These are phyloP conservation scores for Colletotrichum costaricense DNA, from an alignment of 2,329 filamentous ascomycete species.

Conservation along the genomic window DNA sequence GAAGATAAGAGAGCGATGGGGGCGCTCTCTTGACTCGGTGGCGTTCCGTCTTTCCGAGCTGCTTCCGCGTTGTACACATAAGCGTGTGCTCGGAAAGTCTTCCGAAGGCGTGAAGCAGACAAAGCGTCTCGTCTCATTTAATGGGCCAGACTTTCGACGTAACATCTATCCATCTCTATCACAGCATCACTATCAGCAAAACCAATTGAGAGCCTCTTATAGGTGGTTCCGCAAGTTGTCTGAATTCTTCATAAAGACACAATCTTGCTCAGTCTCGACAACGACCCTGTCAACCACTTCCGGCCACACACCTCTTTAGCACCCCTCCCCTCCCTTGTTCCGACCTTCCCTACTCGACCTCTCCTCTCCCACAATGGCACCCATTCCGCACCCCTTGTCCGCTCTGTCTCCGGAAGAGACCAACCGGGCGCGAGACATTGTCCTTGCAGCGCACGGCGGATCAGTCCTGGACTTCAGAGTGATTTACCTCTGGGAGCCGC, in stretches of 20 bases:
- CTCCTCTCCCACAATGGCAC: constrained; percentile 27
- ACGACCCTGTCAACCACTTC: background rate
- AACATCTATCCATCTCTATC: background rate
- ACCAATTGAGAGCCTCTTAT: background rate
- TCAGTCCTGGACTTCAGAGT: constrained; percentile 52
- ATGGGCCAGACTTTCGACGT: background rate
- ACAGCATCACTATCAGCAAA: background rate
- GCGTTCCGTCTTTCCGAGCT: background rate
- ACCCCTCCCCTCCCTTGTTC: constrained; percentile 6
- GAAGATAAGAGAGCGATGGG: constrained; percentile 20
- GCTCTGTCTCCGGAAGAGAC: constrained; percentile 44
- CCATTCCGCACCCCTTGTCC: constrained; percentile 46
- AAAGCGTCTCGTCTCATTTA: constrained; percentile 9
- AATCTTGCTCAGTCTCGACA: background rate
- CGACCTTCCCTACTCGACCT: constrained; percentile 6
- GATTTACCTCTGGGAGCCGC: constrained; percentile 58
- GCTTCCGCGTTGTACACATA: background rate
- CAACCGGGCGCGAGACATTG: constrained; percentile 47
- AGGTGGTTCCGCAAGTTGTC: background rate
- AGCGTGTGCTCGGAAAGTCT: background rate
- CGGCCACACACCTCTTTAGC: background rate
- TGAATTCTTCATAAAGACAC: constrained; percentile 18
- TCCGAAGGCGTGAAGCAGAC: background rate
- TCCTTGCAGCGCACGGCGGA: constrained; percentile 43
- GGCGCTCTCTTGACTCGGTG: constrained; percentile 1